These are phyloP conservation scores for Oryza glaberrima DNA, from an alignment of 176 grass and related monocot genomes.

Conservation along the genomic window DNA sequence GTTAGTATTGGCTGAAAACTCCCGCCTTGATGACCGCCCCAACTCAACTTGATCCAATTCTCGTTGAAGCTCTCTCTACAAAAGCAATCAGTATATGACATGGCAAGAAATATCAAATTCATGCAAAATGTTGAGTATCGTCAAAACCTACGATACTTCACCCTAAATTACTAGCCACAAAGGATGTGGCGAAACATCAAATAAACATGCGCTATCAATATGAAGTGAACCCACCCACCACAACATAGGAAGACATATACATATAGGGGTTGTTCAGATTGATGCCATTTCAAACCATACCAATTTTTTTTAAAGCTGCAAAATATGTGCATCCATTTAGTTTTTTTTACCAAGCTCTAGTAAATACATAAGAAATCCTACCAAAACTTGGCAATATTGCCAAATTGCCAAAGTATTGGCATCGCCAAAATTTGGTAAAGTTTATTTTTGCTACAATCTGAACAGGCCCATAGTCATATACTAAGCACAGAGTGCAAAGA, in stretches of 20 bases:
- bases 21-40: conserved; percentile 75
- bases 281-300: too few relatives aligned
- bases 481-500: not conserved
- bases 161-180: not conserved
- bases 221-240: not conserved
- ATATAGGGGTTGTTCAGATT: not conserved
- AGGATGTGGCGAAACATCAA: not conserved
- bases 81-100: conserved; percentile 9
- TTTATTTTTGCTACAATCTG: too few relatives aligned
- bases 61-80: conserved; percentile 82
- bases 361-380: too few relatives aligned
- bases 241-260: not conserved
- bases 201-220: not conserved
- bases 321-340: too few relatives aligned
- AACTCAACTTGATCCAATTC: conserved; percentile 92
- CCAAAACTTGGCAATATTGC: too few relatives aligned
- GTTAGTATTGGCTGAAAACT: conserved; percentile 66
- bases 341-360: too few relatives aligned
- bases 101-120: not conserved
- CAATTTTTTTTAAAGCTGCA: too few relatives aligned
- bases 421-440: too few relatives aligned
- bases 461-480: not conserved
- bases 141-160: not conserved
- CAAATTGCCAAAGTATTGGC: too few relatives aligned
- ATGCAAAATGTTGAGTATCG: not conserved